phyloP scores from a whole-genome alignment of 805 yeast species.

The Lachancea nothofagi region DNA sequence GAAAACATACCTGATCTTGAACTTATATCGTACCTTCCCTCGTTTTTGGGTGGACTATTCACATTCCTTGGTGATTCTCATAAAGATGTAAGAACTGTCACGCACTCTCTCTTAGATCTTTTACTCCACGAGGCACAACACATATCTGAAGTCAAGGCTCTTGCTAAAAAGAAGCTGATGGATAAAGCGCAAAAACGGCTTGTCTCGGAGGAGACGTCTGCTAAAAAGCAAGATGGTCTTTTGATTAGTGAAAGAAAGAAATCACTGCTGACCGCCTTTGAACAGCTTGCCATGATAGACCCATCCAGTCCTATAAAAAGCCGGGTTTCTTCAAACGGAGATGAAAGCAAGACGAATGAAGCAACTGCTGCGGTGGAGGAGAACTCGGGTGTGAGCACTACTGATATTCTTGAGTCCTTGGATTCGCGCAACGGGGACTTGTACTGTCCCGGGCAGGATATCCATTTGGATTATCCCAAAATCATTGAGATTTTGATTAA shows the following conservation, averaged over 20 bases:
- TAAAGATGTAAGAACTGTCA: constrained; percentile 80
- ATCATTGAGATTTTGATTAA: constrained; percentile 78
- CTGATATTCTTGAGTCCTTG: constrained; percentile 1
- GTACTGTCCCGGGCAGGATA: constrained; percentile 74
- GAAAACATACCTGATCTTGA: constrained; percentile 92
- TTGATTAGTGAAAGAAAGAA: constrained; percentile 33
- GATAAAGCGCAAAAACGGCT: constrained; percentile 17
- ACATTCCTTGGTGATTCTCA: constrained; percentile 77
- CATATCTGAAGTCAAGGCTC: constrained; percentile 61
- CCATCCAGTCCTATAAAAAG: not conserved
- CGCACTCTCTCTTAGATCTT: constrained; percentile 68
- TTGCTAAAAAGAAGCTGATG: constrained; percentile 36
- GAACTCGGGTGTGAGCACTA: not conserved
- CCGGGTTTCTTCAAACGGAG: constrained; percentile 2
- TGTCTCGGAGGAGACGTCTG: constrained; percentile 22
- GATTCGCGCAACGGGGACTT: constrained; percentile 43
- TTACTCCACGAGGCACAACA: constrained; percentile 76
- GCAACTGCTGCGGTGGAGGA: not conserved
- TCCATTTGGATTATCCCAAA: constrained; percentile 70
- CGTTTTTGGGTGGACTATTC: constrained; percentile 74
- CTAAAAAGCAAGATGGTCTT: constrained; percentile 28
- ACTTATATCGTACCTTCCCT: constrained; percentile 78
- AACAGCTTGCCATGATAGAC: constrained; percentile 16
- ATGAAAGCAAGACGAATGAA: constrained; percentile 4
- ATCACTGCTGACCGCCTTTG: constrained; percentile 25